These are phyloP conservation scores for Abortiporus biennis DNA, from an alignment of 1,284 basidiomycete species.

Conservation along the genomic window DNA sequence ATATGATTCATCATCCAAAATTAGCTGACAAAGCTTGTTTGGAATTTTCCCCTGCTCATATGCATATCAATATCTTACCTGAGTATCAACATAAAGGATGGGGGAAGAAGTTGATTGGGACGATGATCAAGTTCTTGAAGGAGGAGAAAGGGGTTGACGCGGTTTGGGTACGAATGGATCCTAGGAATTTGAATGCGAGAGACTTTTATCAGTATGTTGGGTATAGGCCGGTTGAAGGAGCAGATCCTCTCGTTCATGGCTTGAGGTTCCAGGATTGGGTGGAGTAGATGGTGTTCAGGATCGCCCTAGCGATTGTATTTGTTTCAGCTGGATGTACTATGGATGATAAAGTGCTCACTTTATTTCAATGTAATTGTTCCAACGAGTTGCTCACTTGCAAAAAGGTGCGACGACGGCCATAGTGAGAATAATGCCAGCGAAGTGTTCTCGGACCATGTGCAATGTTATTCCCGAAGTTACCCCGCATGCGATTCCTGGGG, in stretches of 20 bases:
- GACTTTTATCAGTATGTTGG: slow-evolving; percentile 53
- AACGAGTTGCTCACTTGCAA: no score
- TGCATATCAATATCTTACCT: slow-evolving; percentile 63
- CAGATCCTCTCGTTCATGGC: slow-evolving; percentile 39
- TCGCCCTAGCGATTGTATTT: no score
- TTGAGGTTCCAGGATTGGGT: slow-evolving; percentile 38
- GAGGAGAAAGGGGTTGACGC: slow-evolving; percentile 35
- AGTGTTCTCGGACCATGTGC: no score
- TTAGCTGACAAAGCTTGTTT: slow-evolving; percentile 40
- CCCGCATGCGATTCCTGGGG: no score
- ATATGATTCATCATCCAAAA: slow-evolving; percentile 42
- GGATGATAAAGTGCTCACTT: no score
- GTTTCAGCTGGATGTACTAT: no score
- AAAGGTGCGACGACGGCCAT: no score
- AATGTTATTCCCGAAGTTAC: no score
- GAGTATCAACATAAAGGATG: slow-evolving; percentile 56
- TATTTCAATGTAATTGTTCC: no score
- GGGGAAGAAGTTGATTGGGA: slow-evolving; percentile 51
- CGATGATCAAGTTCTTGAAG: slow-evolving; percentile 43
- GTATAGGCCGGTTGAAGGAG: slow-evolving; percentile 45
- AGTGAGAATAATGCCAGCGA: no score
- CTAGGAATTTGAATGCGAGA: slow-evolving; percentile 48
- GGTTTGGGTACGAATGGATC: slow-evolving; percentile 61
- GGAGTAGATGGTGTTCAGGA: slow-evolving; percentile 8
- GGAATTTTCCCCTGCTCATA: slow-evolving; percentile 53